Conservation (phyloP, 208 protist genomes). For the Plasmodiophora brassicae region DNA sequence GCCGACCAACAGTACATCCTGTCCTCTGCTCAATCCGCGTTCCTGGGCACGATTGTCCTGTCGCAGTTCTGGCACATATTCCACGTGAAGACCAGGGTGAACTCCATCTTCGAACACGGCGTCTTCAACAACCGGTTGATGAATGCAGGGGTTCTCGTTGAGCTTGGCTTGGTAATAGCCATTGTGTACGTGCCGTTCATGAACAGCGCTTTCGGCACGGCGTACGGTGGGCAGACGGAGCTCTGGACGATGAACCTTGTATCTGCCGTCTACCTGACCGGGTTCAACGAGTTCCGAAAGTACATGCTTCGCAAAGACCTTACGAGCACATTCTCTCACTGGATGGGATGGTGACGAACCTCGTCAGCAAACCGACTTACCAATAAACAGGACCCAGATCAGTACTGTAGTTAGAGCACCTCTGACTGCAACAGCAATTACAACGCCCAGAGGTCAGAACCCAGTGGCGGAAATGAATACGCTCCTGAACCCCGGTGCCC, state of each 20-base stretch:
- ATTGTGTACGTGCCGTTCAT: background rate
- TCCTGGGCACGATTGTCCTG: background rate
- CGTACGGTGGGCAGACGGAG: background rate
- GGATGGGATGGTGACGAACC: conserved; percentile 19
- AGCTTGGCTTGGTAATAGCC: background rate
- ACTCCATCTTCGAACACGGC: conserved; percentile 14
- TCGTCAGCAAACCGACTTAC: no score
- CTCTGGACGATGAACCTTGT: background rate
- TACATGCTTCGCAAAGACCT: background rate
- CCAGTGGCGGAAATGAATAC: no score
- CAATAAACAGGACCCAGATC: no score
- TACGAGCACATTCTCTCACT: background rate
- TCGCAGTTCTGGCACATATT: conserved; percentile 29
- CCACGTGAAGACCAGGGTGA: background rate
- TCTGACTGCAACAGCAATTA: no score
- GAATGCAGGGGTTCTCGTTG: background rate
- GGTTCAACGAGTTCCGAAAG: background rate
- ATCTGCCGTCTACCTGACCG: background rate
- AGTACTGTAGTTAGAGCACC: no score
- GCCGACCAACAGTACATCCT: background rate
- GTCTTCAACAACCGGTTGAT: conserved; percentile 31
- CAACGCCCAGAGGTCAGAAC: no score
- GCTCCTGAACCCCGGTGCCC: no score
- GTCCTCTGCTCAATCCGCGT: background rate
- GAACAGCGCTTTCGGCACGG: background rate